phyloP scores from a whole-genome alignment of 116 monocot species.

The Zostera marina region DNA sequence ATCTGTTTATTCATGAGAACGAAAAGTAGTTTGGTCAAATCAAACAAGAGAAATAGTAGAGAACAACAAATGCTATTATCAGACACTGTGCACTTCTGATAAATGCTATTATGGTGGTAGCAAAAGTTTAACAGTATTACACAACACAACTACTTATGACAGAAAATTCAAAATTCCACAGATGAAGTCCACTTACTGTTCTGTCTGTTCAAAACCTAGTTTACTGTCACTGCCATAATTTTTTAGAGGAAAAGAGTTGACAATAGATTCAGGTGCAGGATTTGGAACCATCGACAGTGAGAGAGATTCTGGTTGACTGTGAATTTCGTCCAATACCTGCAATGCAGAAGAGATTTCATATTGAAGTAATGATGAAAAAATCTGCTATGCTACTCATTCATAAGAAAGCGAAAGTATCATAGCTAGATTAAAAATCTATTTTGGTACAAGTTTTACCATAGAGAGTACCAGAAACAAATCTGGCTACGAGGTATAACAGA shows the following conservation, averaged over 20 bases:
- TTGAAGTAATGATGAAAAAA: neutral
- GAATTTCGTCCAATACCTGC: conserved; percentile 84
- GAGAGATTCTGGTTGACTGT: conserved; percentile 51
- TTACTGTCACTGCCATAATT: conserved; percentile 18
- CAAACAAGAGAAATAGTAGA: neutral
- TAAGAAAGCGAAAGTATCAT: too few species aligned
- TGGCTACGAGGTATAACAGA: too few species aligned
- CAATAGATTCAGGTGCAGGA: conserved; percentile 69
- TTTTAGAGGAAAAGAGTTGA: conserved; percentile 58
- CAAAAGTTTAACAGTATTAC: too few species aligned
- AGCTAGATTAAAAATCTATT: too few species aligned
- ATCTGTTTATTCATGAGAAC: conserved; percentile 10
- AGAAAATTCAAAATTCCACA: neutral
- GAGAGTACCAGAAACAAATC: too few species aligned
- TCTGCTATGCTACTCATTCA: too few species aligned
- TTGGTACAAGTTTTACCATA: too few species aligned
- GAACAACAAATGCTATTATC: neutral
- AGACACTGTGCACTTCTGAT: neutral
- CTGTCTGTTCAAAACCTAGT: conserved; percentile 61
- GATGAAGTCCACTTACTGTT: conserved; percentile 41
- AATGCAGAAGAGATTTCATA: neutral
- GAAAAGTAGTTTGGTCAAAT: too few species aligned
- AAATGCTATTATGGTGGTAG: too few species aligned
- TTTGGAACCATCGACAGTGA: conserved; percentile 46
- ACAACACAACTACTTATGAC: neutral